Conservation (phyloP, 2,329 filamentous ascomycete genomes). For the Fusarium buharicum region DNA sequence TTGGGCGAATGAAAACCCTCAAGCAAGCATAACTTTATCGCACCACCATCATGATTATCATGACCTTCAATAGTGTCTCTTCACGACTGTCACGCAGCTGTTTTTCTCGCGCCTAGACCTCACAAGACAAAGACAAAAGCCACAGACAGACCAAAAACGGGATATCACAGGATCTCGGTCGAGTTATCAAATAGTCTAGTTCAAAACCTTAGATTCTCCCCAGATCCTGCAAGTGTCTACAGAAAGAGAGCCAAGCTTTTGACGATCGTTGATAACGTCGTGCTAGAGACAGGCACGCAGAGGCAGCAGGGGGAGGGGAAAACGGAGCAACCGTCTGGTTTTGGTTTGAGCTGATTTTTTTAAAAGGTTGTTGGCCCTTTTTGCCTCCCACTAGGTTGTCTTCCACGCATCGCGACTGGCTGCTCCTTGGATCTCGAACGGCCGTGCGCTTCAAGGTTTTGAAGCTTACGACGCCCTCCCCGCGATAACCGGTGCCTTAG, state of each 20-base stretch:
- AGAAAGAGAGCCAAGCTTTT: conserved; percentile 9
- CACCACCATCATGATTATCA: neutral
- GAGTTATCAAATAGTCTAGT: conserved; percentile 36
- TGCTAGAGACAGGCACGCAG: conserved; percentile 8
- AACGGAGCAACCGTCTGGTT: conserved; percentile 22
- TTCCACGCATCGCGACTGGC: neutral
- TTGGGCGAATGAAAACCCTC: conserved; percentile 4
- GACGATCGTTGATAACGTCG: conserved; percentile 28
- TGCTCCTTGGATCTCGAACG: conserved; percentile 1
- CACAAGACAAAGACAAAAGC: neutral
- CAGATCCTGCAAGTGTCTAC: conserved; percentile 39
- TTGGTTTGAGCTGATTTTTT: conserved; percentile 10
- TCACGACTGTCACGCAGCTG: conserved; percentile 10
- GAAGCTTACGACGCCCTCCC: conserved; percentile 30
- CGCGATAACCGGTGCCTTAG: conserved; percentile 14
- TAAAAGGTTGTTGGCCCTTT: conserved; percentile 28
- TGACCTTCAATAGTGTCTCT: conserved; percentile 9
- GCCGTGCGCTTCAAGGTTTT: conserved; percentile 24
- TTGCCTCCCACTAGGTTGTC: conserved; percentile 28
- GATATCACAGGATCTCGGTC: conserved; percentile 21
- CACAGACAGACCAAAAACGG: conserved; percentile 6
- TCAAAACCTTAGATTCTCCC: conserved; percentile 26
- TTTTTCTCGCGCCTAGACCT: conserved; percentile 12
- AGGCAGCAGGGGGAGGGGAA: conserved; percentile 5
- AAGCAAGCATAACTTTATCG: neutral